Percentiles rank a stretch among this genome's conserved stretches.
phyloP scores from a whole-genome alignment of 257 asterid species.

The Scutellaria baicalensis region DNA sequence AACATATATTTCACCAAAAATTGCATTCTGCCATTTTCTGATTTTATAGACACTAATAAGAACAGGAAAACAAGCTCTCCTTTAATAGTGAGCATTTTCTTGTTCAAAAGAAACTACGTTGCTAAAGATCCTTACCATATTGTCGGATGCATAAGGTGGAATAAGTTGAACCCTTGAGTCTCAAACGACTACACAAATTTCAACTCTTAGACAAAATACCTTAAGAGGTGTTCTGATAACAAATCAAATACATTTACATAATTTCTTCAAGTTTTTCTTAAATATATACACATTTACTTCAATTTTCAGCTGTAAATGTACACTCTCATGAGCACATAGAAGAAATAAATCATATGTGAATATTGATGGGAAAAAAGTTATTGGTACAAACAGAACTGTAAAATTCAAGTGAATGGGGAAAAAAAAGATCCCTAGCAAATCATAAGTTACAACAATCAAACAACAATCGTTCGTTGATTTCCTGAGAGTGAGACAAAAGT shows the following conservation, averaged over 20 bases:
- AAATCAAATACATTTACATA: background rate
- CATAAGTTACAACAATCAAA: background rate
- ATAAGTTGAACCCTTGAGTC: background rate
- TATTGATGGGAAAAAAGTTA: background rate
- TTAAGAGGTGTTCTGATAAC: background rate
- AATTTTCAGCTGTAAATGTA: background rate
- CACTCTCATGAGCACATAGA: background rate
- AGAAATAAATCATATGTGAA: background rate
- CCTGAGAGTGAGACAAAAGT: background rate
- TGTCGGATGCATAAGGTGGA: background rate
- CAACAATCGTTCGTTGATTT: background rate
- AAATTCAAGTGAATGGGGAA: background rate
- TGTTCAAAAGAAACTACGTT: background rate
- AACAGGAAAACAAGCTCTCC: background rate
- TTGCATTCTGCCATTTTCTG: background rate
- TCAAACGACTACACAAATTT: background rate
- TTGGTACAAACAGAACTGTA: background rate
- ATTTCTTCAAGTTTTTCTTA: background rate
- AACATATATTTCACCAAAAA: background rate
- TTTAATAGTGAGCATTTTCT: too few relatives aligned
- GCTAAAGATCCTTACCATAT: background rate
- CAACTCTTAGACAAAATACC: background rate
- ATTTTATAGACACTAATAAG: background rate
- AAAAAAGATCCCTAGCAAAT: background rate
- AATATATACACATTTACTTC: background rate